Base-by-base conservation (phyloP, 108 stramenopile genomes). In the Licmophora abbreviata region DNA sequence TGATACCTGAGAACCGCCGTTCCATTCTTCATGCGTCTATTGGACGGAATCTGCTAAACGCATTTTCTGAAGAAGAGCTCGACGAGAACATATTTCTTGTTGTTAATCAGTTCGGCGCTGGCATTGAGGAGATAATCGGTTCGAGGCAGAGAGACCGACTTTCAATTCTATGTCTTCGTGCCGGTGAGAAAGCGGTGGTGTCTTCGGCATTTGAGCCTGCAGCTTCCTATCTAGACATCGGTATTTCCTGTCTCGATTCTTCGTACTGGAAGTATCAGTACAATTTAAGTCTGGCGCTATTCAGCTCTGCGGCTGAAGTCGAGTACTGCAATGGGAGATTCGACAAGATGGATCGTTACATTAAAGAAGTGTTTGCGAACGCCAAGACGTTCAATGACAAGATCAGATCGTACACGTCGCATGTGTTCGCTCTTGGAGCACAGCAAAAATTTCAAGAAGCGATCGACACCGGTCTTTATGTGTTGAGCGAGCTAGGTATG, bases 261-360 rank as follows among this genome's bases (percentile, higher is more conserved):
- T 4, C 22, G 4, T 15, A 31, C 17, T 73, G 72, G 72, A n/a
- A 34, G 34, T 28, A 37, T 9, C 57, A 73, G 23, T 73, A 73
- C 38, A 51, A 73, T 24, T 36, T 73, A 22, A 45, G 51, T 10
- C 51, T 68, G 11, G 23, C 38, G 8, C 7, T 73, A 3, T 59
- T 57, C 29, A 35, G 48, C 22, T 42, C 61, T 17, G 27, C 49
- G 6, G 37, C 56, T 15, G 48, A 64, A 27, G 52, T 48, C 5
- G 63, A 68, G 23, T 33, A 63, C 15, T 54, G 44, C 29, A 18
- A 50, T 15, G 72, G 66, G 9, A 51, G 68, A 37, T 64, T 41
- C 29, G 48, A 38, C 14, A 15, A 33, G 9, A 36, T 49, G 4
- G 66, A 62, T 11, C 6, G 38, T 8, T 26, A 36, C 2, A 6